These are phyloP conservation scores for Exophiala phaeomuriformis DNA, from an alignment of 2,329 filamentous ascomycete genomes.

Conservation along the genomic window DNA sequence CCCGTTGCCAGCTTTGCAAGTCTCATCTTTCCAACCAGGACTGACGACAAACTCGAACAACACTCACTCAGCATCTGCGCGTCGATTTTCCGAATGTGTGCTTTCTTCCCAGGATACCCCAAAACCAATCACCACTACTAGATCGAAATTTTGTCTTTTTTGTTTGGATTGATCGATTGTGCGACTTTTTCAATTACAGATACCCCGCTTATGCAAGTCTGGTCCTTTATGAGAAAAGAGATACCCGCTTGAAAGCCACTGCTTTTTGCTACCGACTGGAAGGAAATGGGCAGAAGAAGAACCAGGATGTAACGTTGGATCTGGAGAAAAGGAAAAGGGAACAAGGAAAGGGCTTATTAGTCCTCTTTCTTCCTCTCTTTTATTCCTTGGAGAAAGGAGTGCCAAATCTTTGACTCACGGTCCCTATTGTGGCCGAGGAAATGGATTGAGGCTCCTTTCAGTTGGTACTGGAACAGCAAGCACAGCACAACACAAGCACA, in stretches of 20 bases:
- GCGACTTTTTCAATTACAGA: conserved; percentile 19
- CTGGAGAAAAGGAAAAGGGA: background rate
- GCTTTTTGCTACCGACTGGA: conserved; percentile 12
- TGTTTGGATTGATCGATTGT: conserved; percentile 13
- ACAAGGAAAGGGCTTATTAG: conserved; percentile 17
- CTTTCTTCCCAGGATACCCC: conserved; percentile 23
- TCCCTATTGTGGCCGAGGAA: too few species aligned
- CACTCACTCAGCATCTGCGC: conserved; percentile 19
- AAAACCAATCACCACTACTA: conserved; percentile 12
- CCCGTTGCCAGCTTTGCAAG: conserved; percentile 10
- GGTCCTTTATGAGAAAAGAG: conserved; percentile 23
- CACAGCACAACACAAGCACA: conserved; percentile 3
- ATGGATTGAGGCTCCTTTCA: too few species aligned
- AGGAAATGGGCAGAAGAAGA: background rate
- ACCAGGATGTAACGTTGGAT: too few species aligned
- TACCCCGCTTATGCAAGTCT: conserved; percentile 25
- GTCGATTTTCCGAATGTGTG: conserved; percentile 3
- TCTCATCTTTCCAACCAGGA: background rate
- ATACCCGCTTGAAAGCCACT: conserved; percentile 20
- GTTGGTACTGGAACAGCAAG: background rate
- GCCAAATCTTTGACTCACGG: too few species aligned
- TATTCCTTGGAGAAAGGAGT: too few species aligned
- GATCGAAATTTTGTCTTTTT: conserved; percentile 17
- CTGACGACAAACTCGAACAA: conserved; percentile 25
- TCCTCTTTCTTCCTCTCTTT: background rate